Conservation (phyloP, 768 basidiomycete species). For the Dacryopinax spathularia region DNA sequence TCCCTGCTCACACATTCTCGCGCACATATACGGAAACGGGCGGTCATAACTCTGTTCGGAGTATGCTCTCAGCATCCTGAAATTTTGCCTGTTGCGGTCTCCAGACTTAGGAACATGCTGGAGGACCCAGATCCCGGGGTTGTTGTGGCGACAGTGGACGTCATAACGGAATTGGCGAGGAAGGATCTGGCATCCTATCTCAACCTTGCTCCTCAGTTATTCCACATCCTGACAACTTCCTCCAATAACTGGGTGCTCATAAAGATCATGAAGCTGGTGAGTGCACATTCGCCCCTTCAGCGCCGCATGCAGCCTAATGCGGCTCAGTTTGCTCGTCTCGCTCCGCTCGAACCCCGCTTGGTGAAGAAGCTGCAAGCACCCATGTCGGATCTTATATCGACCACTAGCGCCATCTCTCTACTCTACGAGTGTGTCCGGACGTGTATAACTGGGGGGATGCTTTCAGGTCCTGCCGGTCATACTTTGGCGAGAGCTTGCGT, state of each 20-base stretch:
- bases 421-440: slow-evolving; percentile 98
- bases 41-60: slow-evolving; percentile 70
- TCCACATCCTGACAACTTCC: slow-evolving; percentile 81
- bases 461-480: slow-evolving; percentile 62
- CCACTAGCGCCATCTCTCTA: slow-evolving; percentile 86
- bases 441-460: slow-evolving; percentile 93
- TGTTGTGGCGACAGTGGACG: slow-evolving; percentile 85
- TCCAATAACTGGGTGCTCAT: slow-evolving; percentile 99
- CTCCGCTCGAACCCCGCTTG: slow-evolving; percentile 81
- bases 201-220: slow-evolving; percentile 77
- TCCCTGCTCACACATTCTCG: slow-evolving; percentile 82
- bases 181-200: slow-evolving; percentile 68
- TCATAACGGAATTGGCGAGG: slow-evolving; percentile 82
- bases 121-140: slow-evolving; percentile 73
- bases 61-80: slow-evolving; percentile 74
- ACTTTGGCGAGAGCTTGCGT: slow-evolving; percentile 76
- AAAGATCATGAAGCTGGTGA: slow-evolving; percentile 89
- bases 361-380: slow-evolving; percentile 90
- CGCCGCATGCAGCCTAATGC: background rate
- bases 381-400: slow-evolving; percentile 88
- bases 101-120: slow-evolving; percentile 61
- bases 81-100: slow-evolving; percentile 46
- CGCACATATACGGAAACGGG: slow-evolving; percentile 77
- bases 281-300: slow-evolving; percentile 13
- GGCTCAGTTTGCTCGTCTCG: slow-evolving; percentile 75